Conservation (phyloP, 352 stramenopile species). For the Phytophthora pluvialis region DNA sequence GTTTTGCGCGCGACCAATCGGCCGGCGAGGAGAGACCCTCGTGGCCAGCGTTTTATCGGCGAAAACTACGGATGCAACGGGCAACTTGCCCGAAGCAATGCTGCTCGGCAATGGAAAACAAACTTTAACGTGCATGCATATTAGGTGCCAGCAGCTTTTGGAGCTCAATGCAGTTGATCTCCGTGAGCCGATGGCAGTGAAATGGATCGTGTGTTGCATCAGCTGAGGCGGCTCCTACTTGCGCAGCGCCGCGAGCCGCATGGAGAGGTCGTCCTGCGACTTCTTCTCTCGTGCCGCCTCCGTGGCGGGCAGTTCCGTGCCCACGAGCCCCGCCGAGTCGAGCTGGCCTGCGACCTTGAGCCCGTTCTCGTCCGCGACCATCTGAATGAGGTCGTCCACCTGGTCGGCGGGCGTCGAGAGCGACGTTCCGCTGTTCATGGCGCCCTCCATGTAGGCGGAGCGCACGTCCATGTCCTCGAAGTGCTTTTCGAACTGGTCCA, state of each 20-base stretch:
- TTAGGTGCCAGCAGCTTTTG: constrained; percentile 5
- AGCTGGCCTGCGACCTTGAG: constrained; percentile 95
- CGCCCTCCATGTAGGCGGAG: constrained; percentile 97
- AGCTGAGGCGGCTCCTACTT: constrained; percentile 44
- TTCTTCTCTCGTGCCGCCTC: constrained; percentile 84
- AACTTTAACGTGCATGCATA: constrained; percentile 19
- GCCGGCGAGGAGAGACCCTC: background rate
- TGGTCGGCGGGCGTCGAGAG: constrained; percentile 96
- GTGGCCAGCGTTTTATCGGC: constrained; percentile 6
- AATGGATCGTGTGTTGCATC: background rate
- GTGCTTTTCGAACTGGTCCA: constrained; percentile 99
- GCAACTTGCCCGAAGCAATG: background rate
- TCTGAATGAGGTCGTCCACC: constrained; percentile 97
- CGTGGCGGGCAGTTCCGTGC: constrained; percentile 62
- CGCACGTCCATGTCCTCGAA: constrained; percentile 99
- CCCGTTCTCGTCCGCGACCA: constrained; percentile 98
- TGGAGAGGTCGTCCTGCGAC: constrained; percentile 83
- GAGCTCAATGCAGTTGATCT: constrained; percentile 4
- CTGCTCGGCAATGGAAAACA: background rate
- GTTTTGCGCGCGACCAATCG: constrained; percentile 10
- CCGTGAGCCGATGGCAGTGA: background rate
- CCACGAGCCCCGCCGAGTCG: constrained; percentile 91
- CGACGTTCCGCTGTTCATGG: constrained; percentile 96
- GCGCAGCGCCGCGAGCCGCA: constrained; percentile 79
- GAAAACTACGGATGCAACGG: background rate